Base-by-base conservation (phyloP, 768 basidiomycete genomes). In the Hirschioporus abietinus region DNA sequence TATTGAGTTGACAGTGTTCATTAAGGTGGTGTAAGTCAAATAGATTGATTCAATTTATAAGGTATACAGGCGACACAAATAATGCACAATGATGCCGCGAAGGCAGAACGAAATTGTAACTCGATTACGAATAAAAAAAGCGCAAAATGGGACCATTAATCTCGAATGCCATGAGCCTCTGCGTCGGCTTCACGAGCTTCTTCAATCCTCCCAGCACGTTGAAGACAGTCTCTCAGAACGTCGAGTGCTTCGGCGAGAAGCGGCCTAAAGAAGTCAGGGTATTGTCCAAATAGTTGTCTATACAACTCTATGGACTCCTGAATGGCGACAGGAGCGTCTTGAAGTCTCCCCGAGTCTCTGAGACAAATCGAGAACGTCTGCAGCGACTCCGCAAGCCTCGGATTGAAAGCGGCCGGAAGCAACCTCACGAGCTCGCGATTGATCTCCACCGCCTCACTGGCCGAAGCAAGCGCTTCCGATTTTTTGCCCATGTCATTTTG, bases 271-370 rank as follows among this genome's bases (percentile, higher is more conserved):
- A 52, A 52, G 15, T 52, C 42, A 20, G 42, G 42, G 42, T 52
- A 52, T 52, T 20, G 42, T 20, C 20, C 42, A 10, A 52, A 52
- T 1, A 52, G 42, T 52, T 1, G 20, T 20, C 20, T 52, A 20
- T 52, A 52, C 12, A 52, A 6, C 15, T 5, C 42, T 12, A 52
- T 20, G 12, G 42, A 52, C 42, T 52, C 42, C 42, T 52, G 5
- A 15, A 67, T 57, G 23, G 68, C 64, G 4, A 15, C 36, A 8
- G 69, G 63, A 7, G 69, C 69, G 18, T 70, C 68, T 34, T 63
- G 64, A 4, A 23, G 64, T 24, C 60, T 42, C 1, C 68, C 69
- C 1, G 36, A 18, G 23, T 64, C 65, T 10, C 59, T 68, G 15
- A 68, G 63, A 36, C 36, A 52, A n/a, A 63, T 26, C 12, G 65